These are phyloP conservation scores for Cyberlindnera xishuangbannaensis DNA, from an alignment of 805 yeast species.

Conservation along the genomic window DNA sequence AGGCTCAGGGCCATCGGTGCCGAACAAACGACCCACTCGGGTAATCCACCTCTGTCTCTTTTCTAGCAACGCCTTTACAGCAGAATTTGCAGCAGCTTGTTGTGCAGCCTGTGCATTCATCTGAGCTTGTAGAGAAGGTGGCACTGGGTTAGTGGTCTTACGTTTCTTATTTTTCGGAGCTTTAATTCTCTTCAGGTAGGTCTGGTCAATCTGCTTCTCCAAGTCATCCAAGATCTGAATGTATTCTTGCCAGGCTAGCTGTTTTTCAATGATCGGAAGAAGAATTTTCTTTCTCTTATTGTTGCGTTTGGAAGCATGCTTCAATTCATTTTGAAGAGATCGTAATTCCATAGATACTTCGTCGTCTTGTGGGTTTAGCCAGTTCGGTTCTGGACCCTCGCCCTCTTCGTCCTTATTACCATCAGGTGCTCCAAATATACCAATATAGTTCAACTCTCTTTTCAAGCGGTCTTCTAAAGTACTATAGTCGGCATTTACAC, in stretches of 20 bases:
- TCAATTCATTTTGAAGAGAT: constrained; percentile 60
- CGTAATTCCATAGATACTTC: constrained; percentile 86
- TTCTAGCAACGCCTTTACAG: constrained; percentile 73
- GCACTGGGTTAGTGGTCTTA: constrained; percentile 21
- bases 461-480: constrained; percentile 83
- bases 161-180: constrained; percentile 51
- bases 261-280: constrained; percentile 74
- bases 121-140: constrained; percentile 28
- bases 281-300: constrained; percentile 59
- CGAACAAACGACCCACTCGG: constrained; percentile 83
- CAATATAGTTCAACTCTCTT: constrained; percentile 84
- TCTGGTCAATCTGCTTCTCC: constrained; percentile 95
- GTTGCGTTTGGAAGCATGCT: constrained; percentile 55
- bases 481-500: constrained; percentile 55
- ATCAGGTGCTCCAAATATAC: constrained; percentile 47
- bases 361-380: constrained; percentile 88
- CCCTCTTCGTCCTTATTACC: constrained; percentile 17
- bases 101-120: constrained; percentile 35
- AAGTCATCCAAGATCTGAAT: constrained; percentile 84
- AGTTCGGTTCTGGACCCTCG: constrained; percentile 36
- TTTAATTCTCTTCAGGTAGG: constrained; percentile 76
- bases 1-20: constrained; percentile 24
- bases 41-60: constrained; percentile 86
- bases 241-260: constrained; percentile 93
- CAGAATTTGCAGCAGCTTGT: constrained; percentile 71